Evolutionary conservation across 306 rosid species (phyloP).

Genomic region (Rubus idaeus): DNA sequence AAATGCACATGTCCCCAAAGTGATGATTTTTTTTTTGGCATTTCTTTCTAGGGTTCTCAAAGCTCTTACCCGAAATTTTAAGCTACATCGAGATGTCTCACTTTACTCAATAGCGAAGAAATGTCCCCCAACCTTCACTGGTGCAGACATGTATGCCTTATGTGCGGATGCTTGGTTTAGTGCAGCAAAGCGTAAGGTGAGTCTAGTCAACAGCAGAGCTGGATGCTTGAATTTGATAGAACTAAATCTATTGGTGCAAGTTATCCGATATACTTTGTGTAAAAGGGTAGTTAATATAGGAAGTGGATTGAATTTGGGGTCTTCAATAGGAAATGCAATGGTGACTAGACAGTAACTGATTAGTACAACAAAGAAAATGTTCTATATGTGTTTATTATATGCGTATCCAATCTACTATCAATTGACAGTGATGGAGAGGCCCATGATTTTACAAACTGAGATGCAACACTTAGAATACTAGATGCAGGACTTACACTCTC

Average conservation of each 20-base stretch:
- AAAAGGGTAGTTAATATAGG: not conserved
- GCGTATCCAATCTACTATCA: not conserved
- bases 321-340: not conserved
- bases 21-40: not conserved
- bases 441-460: not conserved
- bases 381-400: not conserved
- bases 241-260: not conserved
- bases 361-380: not conserved
- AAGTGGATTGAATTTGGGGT: not conserved
- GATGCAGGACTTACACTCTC: not conserved
- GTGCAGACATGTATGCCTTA: conserved; percentile 95
- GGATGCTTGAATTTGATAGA: not conserved
- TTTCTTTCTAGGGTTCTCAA: conserved; percentile 60
- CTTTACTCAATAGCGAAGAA: conserved; percentile 73
- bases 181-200: conserved; percentile 89
- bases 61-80: conserved; percentile 89
- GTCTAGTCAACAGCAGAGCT: conserved; percentile 19
- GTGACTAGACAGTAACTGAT: not conserved
- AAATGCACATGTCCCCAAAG: not conserved
- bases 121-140: conserved; percentile 89
- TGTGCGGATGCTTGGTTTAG: conserved; percentile 98
- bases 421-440: not conserved
- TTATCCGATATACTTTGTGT: not conserved
- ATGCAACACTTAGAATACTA: not conserved
- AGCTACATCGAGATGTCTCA: conserved; percentile 69